Base-by-base conservation (phyloP, 148 eudicot species). In the Chenopodium album region DNA sequence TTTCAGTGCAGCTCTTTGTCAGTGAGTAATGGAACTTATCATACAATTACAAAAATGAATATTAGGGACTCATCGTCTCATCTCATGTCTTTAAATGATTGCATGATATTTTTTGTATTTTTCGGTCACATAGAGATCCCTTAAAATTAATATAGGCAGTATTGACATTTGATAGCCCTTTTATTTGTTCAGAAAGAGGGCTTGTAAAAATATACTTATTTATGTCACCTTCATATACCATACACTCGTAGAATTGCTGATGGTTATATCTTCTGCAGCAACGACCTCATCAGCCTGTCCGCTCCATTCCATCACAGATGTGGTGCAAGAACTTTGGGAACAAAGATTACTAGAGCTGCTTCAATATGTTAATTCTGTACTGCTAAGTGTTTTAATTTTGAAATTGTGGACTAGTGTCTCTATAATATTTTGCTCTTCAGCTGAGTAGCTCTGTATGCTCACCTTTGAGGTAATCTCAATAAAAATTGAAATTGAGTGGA, bases 261-360 rank as follows among this genome's bases (percentile, higher is more conserved):
- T 52, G 63, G 65, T 37, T 23, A 32, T 48, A 22, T 87, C 72
- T 82, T 74, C 71, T 91, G 87, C 97, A 96, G 99, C 97, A 89
- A 92, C 90, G 99, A 75, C 99, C 98, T 79, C 95, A 94, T 84
- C 85, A 74, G 82, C 98, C 99, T 4, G 94, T 96, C 83, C 93
- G 90, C 48, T 91, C 98, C 60, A 94, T 96, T 84, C 99, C 99
- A 67, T 96, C 98, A 0, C 98, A 96, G 86, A 84, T 94, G 77
- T 96, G 99, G 98, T 96, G 99, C 97, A 96, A 96, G 92, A 94
- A 96, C 87, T 94, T 96, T 78, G 98, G 98, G 48, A 90, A 88
- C 80, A 96, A 96, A 82, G 99, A 96, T 31, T 91, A 94, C 72
- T 91, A 88, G 75, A 62, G 77, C 84, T 78, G 73, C 82, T 29